Evolutionary conservation across 2,329 filamentous ascomycete genomes (phyloP).

Genomic region (Magnaporthales sp.): DNA sequence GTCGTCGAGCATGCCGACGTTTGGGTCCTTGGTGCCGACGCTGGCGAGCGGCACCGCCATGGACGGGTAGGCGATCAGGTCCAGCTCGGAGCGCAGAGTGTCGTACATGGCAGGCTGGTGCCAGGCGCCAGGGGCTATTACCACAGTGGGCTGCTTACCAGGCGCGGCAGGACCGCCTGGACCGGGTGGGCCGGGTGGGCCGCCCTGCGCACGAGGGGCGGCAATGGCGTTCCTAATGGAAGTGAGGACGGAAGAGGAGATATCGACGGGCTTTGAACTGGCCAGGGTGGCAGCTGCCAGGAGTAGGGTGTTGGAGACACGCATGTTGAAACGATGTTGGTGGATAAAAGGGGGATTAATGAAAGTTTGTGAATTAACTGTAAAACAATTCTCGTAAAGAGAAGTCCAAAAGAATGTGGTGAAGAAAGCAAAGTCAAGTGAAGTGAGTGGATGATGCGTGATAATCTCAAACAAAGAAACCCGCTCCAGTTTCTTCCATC

Average conservation of each 20-base stretch:
- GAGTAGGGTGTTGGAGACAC: not conserved
- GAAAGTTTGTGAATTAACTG: not conserved
- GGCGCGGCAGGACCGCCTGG: not conserved
- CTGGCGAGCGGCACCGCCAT: conserved; percentile 21
- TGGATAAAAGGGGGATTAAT: not conserved
- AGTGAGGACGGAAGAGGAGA: not conserved
- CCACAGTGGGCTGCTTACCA: conserved; percentile 12
- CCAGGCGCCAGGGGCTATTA: conserved; percentile 32
- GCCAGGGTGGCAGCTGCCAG: not conserved
- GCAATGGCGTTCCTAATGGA: not conserved
- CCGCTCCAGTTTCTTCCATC: not conserved
- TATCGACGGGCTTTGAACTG: not conserved
- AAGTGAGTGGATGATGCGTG: not conserved
- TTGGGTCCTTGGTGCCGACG: conserved; percentile 20
- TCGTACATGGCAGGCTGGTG: conserved; percentile 22
- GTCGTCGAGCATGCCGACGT: conserved; percentile 11
- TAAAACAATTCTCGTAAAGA: rapidly evolving
- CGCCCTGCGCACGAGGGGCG: not conserved
- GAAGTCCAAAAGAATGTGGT: not conserved
- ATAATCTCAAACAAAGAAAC: not conserved
- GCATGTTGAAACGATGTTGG: not conserved
- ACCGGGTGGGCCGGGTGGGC: not conserved
- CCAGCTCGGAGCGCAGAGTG: conserved; percentile 19
- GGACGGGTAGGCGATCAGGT: conserved; percentile 21
- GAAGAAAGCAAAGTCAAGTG: not conserved